Evolutionary conservation across 495 filamentous ascomycete species (phyloP), one percentile per base, ranked within the genome.

Genomic region (Haplographium delicatum): DNA sequence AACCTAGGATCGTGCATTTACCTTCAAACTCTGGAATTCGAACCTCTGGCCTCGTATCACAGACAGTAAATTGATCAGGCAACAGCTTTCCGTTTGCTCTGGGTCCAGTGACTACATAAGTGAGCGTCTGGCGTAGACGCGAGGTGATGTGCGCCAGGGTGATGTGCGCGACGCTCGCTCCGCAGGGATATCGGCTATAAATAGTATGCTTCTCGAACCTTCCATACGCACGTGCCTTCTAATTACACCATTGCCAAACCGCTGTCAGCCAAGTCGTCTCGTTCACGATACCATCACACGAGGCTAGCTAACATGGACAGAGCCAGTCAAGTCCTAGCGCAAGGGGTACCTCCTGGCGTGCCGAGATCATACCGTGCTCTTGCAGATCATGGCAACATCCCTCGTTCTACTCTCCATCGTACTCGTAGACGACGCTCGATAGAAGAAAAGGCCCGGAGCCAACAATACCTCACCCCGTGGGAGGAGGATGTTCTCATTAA

Each of bases 341-440:
- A 38, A 49, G 30, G 46, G 31, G 28, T 49, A 11, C 46, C 46
- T 38, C 30, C 16, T 24, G 35, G 46, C 46, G 46, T 49, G 13
- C 46, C 49, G 44, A 44, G 13, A 44, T 51, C 38, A 56, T 62
- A 59, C 44, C 30, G 43, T 62, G 57, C 61, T 35, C 46, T 55
- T 48, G 42, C 54, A 58, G 58, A 56, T 56, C 45, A 63, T 50
- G 18, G 54, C 31, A 45, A 58, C 18, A 51, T 63, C 43, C 42
- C 60, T 24, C 45, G 18, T 42, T 56, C 58, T 47, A 63, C 58
- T 37, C 58, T 62, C 19, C 31, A 53, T 46, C 50, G 28, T 31
- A n/a, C n/a, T n/a, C n/a, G n/a, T 51, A 19, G 35, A 38, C 33
- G 46, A n/a, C 46, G 23, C 20, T 50, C 58, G 55, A 53, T 38